Percentiles rank a stretch among this genome's conserved stretches.
Conservation (phyloP, 306 rosid species). For the Pterocarpus santalinus region DNA sequence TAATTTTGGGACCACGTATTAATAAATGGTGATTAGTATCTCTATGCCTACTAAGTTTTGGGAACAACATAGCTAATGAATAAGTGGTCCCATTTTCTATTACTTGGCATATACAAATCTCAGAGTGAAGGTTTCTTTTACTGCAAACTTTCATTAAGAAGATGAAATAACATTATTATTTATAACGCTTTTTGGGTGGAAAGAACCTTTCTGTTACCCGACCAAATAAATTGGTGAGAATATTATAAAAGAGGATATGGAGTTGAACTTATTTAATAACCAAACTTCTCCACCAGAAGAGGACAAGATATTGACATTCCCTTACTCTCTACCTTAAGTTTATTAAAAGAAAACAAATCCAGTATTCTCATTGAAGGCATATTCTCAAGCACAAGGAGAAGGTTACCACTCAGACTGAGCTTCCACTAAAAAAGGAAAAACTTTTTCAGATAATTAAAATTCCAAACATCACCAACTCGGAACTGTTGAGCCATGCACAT, state of each 20-base stretch:
- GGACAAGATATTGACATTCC: constrained; percentile 71
- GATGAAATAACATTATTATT: constrained; percentile 49
- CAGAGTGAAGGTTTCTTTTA: constrained; percentile 54
- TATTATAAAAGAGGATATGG: constrained; percentile 55
- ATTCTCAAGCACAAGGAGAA: constrained; percentile 56
- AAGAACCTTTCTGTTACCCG: constrained; percentile 50
- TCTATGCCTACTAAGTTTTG: constrained; percentile 47
- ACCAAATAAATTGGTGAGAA: constrained; percentile 64
- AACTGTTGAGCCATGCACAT: constrained; percentile 66
- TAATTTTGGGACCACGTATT: constrained; percentile 59
- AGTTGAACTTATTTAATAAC: constrained; percentile 55
- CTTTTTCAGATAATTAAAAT: constrained; percentile 47
- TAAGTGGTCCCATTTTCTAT: constrained; percentile 73
- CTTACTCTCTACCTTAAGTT: constrained; percentile 50
- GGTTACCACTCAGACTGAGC: constrained; percentile 51
- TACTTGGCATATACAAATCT: constrained; percentile 49
- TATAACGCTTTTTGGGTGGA: constrained; percentile 49
- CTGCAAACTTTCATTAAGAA: constrained; percentile 47
- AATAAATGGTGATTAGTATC: constrained; percentile 46
- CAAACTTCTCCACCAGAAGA: constrained; percentile 55
- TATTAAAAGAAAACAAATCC: constrained; percentile 56
- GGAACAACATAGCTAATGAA: constrained; percentile 56
- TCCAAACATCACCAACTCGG: constrained; percentile 40
- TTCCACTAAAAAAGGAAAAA: constrained; percentile 49
- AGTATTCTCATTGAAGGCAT: constrained; percentile 52